Percentiles rank a stretch among this genome's conserved stretches.
phyloP scores from a whole-genome alignment of 202 grass and related monocot species.

The Panicum virgatum region DNA sequence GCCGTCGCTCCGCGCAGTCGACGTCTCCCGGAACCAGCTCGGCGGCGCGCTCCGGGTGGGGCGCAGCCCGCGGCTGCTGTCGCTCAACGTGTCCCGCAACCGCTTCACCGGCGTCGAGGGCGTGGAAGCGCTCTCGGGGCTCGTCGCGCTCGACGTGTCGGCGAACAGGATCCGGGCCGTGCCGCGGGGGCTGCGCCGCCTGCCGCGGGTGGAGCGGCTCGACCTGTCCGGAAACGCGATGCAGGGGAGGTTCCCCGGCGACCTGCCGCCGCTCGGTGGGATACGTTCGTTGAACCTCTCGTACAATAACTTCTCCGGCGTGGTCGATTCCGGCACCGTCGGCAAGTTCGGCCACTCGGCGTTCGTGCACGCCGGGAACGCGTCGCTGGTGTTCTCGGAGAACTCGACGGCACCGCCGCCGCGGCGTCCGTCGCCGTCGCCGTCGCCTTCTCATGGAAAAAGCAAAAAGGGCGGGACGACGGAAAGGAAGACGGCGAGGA shows the following conservation, averaged over 20 bases:
- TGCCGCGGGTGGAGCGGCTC: conserved; percentile 38
- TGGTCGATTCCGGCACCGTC: conserved; percentile 35
- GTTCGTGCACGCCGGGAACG: conserved; percentile 63
- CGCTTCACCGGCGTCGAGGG: conserved; percentile 66
- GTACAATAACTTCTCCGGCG: conserved; percentile 64
- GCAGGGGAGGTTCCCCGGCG: conserved; percentile 56
- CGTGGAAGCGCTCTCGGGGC: conserved; percentile 32
- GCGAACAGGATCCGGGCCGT: conserved; percentile 56
- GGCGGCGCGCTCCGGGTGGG: conserved; percentile 69
- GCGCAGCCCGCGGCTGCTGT: background rate
- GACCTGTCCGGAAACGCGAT: conserved; percentile 77
- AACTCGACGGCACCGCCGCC: background rate
- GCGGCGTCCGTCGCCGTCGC: background rate
- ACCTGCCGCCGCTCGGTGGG: conserved; percentile 53
- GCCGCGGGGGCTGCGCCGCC: conserved; percentile 51
- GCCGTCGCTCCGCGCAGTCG: conserved; percentile 48
- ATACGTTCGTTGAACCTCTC: conserved; percentile 71
- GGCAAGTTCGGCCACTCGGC: conserved; percentile 66
- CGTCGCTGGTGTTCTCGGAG: conserved; percentile 36
- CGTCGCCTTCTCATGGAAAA: background rate
- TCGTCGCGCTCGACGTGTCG: conserved; percentile 63
- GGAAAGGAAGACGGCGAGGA: background rate
- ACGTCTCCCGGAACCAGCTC: conserved; percentile 66
- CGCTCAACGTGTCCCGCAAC: conserved; percentile 78
- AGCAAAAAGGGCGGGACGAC: background rate